Evolutionary conservation across 2,329 filamentous ascomycete genomes (phyloP), one percentile per base, ranked within the genome.

Genomic region (Penicillium sp.): DNA sequence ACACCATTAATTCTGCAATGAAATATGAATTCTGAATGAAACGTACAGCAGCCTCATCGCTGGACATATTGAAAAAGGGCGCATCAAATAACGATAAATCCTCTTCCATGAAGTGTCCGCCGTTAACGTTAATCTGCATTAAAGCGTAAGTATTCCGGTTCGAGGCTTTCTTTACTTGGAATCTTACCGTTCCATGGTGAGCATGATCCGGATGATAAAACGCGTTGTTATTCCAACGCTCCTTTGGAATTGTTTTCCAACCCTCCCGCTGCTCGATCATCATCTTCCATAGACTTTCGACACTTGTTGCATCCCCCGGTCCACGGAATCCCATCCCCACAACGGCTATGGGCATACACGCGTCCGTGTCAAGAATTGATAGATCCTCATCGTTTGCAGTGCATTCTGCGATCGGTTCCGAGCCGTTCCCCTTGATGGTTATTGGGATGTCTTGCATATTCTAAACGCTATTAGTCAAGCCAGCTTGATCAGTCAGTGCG

Each of bases 31-130:
- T 13, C 13, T 13, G 13, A 32, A n/a, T 8, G 2, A 4, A 24
- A 46, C 58, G 29, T 42, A 63, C 61, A n/a, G 59, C 54, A 8
- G 65, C 66, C 41, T 67, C 65, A 12, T 66, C 56, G 3, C 56
- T 52, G 10, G 60, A 61, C 49, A 70, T 65, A 35, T 65, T 64
- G 44, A 71, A 71, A 43, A 71, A 71, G 0, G 64, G 53, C 1
- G 67, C 66, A 49, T 71, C 67, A 23, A 71, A 68, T 1, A 52
- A 12, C 1, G 53, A 54, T 8, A 65, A 15, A 41, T 67, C 62
- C 18, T 66, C 59, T 10, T 47, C 27, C 4, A 66, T 27, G 27
- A 66, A 66, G 37, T 64, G 59, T 0, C 60, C 63, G 0, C 59
- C 60, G 40, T 59, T 32, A 9, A 63, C 62, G 20, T 65, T 63